Percentiles rank a stretch among this genome's conserved stretches.
These are phyloP conservation scores for Ustilago hordei DNA, from an alignment of 1,284 basidiomycete genomes.

Conservation along the genomic window DNA sequence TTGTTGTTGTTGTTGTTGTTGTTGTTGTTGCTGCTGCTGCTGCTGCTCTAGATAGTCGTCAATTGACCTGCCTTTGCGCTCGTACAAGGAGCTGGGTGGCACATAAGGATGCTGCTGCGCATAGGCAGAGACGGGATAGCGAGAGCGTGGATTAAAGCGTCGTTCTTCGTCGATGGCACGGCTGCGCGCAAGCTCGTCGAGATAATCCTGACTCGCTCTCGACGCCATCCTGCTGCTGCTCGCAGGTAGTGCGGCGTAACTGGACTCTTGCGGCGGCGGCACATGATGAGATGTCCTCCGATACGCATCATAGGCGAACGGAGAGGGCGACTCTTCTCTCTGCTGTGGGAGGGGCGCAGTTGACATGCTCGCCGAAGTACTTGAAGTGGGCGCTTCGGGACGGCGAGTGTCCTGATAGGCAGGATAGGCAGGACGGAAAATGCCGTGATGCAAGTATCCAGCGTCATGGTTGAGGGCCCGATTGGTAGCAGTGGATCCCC, in stretches of 20 bases:
- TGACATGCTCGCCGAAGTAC: neutral
- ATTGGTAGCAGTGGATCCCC: conserved; percentile 12
- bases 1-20: neutral
- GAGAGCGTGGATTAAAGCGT: neutral
- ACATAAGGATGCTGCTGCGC: neutral
- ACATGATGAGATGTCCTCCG: conserved; percentile 20
- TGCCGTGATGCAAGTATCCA: conserved; percentile 1
- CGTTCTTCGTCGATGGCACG: conserved; percentile 17
- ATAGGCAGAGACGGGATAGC: conserved; percentile 2
- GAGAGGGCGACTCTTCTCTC: conserved; percentile 37
- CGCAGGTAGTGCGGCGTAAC: neutral
- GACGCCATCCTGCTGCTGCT: neutral
- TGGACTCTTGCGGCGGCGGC: neutral
- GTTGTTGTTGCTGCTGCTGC: conserved; percentile 3
- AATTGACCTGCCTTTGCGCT: conserved; percentile 32
- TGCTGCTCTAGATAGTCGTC: conserved; percentile 38
- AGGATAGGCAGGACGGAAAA: conserved; percentile 4
- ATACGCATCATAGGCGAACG: conserved; percentile 40
- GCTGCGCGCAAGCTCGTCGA: conserved; percentile 17
- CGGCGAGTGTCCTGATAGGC: conserved; percentile 3
- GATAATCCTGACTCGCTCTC: conserved; percentile 15
- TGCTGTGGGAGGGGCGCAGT: neutral
- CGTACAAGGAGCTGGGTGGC: conserved; percentile 1
- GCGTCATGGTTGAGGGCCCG: conserved; percentile 6
- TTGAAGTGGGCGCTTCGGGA: neutral